Evolutionary conservation across 768 basidiomycete species (phyloP).

Genomic region (Psilocybe azurescens): DNA sequence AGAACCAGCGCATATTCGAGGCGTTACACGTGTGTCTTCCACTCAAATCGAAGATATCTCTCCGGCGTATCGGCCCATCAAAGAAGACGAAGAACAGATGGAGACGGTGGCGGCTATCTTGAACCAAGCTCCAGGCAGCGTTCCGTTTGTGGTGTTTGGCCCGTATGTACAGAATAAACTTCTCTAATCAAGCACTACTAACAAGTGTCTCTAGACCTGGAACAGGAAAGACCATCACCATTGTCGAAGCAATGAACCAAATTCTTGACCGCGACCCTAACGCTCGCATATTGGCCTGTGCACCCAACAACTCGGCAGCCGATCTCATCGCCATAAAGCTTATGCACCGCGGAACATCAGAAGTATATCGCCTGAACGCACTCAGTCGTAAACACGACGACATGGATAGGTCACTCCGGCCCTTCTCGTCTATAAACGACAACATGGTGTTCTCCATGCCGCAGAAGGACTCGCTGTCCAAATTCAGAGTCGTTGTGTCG

Average conservation of each 20-base stretch:
- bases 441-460: constrained; percentile 54
- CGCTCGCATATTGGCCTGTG: constrained; percentile 62
- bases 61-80: constrained; percentile 39
- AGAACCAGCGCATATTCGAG: constrained; percentile 26
- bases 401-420: constrained; percentile 41
- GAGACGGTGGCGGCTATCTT: constrained; percentile 56
- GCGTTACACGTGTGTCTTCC: constrained; percentile 21
- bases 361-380: constrained; percentile 61
- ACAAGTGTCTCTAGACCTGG: constrained; percentile 46
- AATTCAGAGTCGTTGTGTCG: constrained; percentile 57
- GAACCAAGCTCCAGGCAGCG: constrained; percentile 47
- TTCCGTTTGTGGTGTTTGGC: constrained; percentile 66
- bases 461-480: constrained; percentile 37
- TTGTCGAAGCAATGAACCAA: constrained; percentile 67
- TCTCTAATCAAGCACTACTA: neutral
- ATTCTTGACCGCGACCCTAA: constrained; percentile 45
- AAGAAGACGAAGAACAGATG: constrained; percentile 50
- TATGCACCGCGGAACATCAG: constrained; percentile 31
- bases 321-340: constrained; percentile 60
- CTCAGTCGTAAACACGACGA: constrained; percentile 43
- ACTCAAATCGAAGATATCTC: constrained; percentile 25
- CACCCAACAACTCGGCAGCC: constrained; percentile 72
- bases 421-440: constrained; percentile 44
- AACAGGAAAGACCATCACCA: constrained; percentile 72
- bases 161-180: constrained; percentile 48